Conservation (phyloP, 768 basidiomycete genomes). For the Sutorius australiensis region DNA sequence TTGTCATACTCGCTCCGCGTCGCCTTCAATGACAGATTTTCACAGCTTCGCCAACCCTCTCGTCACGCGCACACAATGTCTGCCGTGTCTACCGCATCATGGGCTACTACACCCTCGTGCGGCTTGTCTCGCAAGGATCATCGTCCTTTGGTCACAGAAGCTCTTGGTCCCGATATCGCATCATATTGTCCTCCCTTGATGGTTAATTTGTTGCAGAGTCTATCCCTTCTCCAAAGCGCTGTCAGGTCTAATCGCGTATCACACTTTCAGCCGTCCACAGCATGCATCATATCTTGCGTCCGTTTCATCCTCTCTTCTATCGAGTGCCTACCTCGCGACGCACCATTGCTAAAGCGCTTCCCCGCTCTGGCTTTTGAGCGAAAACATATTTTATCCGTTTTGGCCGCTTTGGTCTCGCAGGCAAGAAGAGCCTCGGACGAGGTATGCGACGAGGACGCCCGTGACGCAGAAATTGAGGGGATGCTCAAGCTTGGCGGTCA, state of each 20-base stretch:
- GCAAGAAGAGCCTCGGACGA: conserved; percentile 60
- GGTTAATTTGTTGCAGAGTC: conserved; percentile 77
- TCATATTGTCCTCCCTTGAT: conserved; percentile 77
- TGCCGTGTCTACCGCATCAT: conserved; percentile 49
- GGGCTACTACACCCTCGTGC: conserved; percentile 45
- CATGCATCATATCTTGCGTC: conserved; percentile 92
- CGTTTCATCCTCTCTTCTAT: conserved; percentile 80
- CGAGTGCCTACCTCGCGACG: conserved; percentile 81
- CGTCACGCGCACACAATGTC: conserved; percentile 54
- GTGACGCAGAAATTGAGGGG: conserved; percentile 56
- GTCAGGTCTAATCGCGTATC: conserved; percentile 70
- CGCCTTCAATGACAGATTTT: conserved; percentile 4
- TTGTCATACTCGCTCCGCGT: not conserved
- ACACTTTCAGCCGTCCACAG: conserved; percentile 93
- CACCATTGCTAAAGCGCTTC: conserved; percentile 62
- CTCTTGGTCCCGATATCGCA: conserved; percentile 48
- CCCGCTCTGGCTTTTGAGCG: conserved; percentile 71
- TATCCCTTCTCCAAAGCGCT: conserved; percentile 82
- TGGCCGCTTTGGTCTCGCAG: conserved; percentile 80
- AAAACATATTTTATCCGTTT: conserved; percentile 73
- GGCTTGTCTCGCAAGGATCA: conserved; percentile 38
- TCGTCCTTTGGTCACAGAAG: conserved; percentile 43
- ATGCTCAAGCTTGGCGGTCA: conserved; percentile 82
- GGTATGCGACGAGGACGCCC: conserved; percentile 43
- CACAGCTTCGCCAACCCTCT: conserved; percentile 31